Conservation (phyloP, 2,329 filamentous ascomycete genomes). For the Rutstroemia sp. region DNA sequence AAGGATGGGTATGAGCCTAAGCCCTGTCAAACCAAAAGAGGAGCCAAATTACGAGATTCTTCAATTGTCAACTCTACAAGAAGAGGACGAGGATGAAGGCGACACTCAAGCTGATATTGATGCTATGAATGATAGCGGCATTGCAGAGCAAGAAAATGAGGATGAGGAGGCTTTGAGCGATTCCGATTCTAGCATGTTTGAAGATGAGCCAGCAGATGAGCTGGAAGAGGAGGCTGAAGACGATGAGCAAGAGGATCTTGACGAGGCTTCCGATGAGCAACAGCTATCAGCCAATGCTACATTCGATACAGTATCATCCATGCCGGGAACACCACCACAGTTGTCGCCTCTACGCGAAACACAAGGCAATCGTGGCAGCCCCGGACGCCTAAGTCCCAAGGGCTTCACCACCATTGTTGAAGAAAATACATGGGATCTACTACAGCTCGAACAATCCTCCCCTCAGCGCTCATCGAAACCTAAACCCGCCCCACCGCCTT, state of each 20-base stretch:
- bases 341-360: conserved; percentile 40
- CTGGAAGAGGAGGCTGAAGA: conserved; percentile 32
- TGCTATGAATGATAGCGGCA: conserved; percentile 26
- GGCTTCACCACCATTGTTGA: conserved; percentile 41
- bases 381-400: conserved; percentile 26
- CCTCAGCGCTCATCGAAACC: conserved; percentile 28
- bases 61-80: conserved; percentile 23
- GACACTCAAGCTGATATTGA: conserved; percentile 31
- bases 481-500: conserved; percentile 18
- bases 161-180: conserved; percentile 19
- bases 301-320: conserved; percentile 22
- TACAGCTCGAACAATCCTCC: conserved; percentile 30
- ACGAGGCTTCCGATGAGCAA: conserved; percentile 21
- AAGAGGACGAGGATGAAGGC: conserved; percentile 21
- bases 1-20: conserved; percentile 59
- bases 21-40: conserved; percentile 48
- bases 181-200: conserved; percentile 36
- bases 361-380: conserved; percentile 19
- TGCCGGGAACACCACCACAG: conserved; percentile 24
- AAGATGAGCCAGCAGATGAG: conserved; percentile 36
- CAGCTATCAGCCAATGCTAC: conserved; percentile 18
- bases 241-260: conserved; percentile 31
- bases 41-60: conserved; percentile 38
- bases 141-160: conserved; percentile 19
- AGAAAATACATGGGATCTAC: conserved; percentile 40